These are phyloP conservation scores for Scalesia atractyloides DNA, from an alignment of 129 eudicot species.

Conservation along the genomic window DNA sequence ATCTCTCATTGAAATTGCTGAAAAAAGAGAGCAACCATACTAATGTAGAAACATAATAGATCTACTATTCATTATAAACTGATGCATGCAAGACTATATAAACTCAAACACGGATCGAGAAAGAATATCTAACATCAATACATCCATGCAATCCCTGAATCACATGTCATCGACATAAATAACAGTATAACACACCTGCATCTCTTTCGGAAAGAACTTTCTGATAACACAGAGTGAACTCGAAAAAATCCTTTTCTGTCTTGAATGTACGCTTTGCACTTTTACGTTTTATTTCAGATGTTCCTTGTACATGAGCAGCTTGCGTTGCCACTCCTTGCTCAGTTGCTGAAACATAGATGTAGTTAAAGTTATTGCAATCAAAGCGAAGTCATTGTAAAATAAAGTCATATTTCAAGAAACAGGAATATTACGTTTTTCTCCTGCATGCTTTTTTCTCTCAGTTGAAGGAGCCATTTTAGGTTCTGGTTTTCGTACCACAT, in stretches of 20 bases:
- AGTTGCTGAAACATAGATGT: slow-evolving; percentile 34
- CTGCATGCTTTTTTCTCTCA: slow-evolving; percentile 25
- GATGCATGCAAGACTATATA: background rate
- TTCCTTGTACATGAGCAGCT: slow-evolving; percentile 43
- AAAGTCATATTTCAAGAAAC: background rate
- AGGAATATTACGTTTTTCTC: slow-evolving; percentile 41
- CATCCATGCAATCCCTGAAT: background rate
- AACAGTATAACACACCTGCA: slow-evolving; percentile 51
- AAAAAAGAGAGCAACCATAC: slow-evolving; percentile 20
- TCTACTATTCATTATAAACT: background rate
- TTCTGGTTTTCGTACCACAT: slow-evolving; percentile 19
- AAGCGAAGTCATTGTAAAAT: background rate
- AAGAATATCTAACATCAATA: slow-evolving; percentile 11
- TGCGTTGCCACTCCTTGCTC: slow-evolving; percentile 40
- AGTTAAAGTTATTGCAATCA: background rate
- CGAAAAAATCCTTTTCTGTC: slow-evolving; percentile 87
- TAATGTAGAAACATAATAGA: slow-evolving; percentile 1
- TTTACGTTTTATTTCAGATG: slow-evolving; percentile 77
- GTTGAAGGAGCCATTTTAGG: slow-evolving; percentile 23
- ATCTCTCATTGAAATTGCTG: slow-evolving; percentile 85
- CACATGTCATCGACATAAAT: slow-evolving; percentile 5
- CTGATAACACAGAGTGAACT: slow-evolving; percentile 87
- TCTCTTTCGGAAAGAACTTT: slow-evolving; percentile 88
- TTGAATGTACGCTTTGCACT: slow-evolving; percentile 72
- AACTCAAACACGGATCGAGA: slow-evolving; percentile 11